Conservation (phyloP, 805 yeast genomes). For the Candida sakaeoensis region DNA sequence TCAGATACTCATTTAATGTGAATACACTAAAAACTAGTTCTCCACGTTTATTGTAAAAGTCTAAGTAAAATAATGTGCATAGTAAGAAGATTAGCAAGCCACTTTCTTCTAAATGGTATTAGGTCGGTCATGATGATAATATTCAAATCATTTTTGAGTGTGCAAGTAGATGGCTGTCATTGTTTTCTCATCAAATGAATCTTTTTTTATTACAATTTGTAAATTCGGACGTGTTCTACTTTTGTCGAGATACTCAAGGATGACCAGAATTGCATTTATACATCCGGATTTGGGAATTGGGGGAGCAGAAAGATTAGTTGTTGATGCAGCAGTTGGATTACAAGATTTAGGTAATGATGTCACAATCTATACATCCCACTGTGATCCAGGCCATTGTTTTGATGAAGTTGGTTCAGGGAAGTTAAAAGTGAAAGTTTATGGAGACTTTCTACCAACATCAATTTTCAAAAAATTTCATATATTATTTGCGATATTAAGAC, state of each 20-base stretch:
- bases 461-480: slow-evolving; percentile 68
- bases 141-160: no score
- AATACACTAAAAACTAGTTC: no score
- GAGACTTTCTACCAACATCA: slow-evolving; percentile 78
- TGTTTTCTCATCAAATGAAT: no score
- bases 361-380: slow-evolving; percentile 80
- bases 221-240: background rate
- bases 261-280: slow-evolving; percentile 60
- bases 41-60: no score
- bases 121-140: no score
- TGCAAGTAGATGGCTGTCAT: no score
- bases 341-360: slow-evolving; percentile 64
- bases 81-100: no score
- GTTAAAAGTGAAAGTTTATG: slow-evolving; percentile 66
- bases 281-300: slow-evolving; percentile 97
- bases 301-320: slow-evolving; percentile 96
- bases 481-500: slow-evolving; percentile 79
- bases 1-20: no score
- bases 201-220: background rate
- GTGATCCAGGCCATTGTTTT: slow-evolving; percentile 82
- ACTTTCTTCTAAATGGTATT: no score
- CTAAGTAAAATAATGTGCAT: no score
- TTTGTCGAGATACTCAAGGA: background rate
- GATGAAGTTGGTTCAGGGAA: slow-evolving; percentile 71
- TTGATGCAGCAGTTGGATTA: slow-evolving; percentile 89